Base-by-base conservation (phyloP, 495 filamentous ascomycete genomes). In the Entonaema liquescens region DNA sequence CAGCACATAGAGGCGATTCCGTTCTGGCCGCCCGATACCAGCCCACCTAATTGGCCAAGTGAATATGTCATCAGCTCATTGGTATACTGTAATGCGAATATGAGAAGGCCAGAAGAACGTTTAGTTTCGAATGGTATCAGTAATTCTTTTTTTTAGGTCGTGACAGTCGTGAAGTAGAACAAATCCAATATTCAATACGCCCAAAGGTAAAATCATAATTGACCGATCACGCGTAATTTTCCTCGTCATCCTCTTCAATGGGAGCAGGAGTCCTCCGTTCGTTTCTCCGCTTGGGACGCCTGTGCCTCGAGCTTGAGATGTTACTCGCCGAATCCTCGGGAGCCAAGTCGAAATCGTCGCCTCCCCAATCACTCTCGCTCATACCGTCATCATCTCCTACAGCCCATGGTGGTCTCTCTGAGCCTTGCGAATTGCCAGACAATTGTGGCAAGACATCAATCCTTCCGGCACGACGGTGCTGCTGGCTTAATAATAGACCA, bases 241-340 rank as follows among this genome's bases (percentile, higher is more conserved):
- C 87, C 75, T 92, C 90, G 19, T 90, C 89, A 74, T 95, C 93
- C 78, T 97, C 94, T 78, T 93, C 92, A 8, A 96, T 93, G 0
- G 89, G 88, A 17, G 93, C 93, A 0, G 93, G 93, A 2, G 93
- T 97, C 11, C 91, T 85, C 74, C 93, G 83, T 80, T 94, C 92
- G 59, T 85, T 86, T 60, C 91, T 83, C 65, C 89, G 79, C 82
- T 92, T 92, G 5, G 88, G 90, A 74, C 92, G 81, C 57, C 92
- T 84, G 29, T 88, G 83, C 60, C 92, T 83, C 62, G 88, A 91
- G 42, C 89, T 92, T 70, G 89, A 91, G 59, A 98, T 92, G 71
- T 98, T 97, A 78, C 93, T 97, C 13, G 95, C 95, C 40, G 83
- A 86, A 75, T 91, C 89, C 73, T 91, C 89, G 1, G 89, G 89